These are phyloP conservation scores for Geotrichum klebahnii DNA, from an alignment of 1,139 yeast genomes.

Conservation along the genomic window DNA sequence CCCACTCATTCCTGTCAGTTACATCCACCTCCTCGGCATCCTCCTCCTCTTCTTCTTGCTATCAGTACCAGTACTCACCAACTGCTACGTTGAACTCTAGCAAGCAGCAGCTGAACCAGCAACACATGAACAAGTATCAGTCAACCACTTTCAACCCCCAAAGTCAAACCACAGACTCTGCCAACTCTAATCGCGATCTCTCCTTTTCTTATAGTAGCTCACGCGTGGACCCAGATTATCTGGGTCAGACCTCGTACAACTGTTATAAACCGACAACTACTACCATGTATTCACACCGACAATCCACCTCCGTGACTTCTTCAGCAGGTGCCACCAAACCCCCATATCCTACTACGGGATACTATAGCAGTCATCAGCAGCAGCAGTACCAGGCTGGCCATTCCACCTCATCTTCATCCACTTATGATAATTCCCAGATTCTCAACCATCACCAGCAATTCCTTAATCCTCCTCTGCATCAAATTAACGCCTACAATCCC, in stretches of 20 bases:
- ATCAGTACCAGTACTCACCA: not conserved
- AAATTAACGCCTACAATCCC: not conserved
- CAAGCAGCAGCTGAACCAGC: not conserved
- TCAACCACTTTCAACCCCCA: not conserved
- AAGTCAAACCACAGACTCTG: not conserved
- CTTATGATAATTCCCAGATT: conserved; percentile 13
- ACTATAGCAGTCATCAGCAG: too few relatives aligned
- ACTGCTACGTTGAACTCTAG: not conserved
- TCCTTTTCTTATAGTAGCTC: not conserved
- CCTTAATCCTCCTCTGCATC: too few relatives aligned
- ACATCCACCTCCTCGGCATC: conserved; percentile 2
- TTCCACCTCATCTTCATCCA: not conserved
- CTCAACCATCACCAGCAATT: conserved; percentile 15
- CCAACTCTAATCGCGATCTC: not conserved
- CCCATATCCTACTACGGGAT: too few relatives aligned
- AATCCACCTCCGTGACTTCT: not conserved
- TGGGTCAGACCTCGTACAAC: conserved; percentile 7
- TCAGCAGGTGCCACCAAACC: not conserved
- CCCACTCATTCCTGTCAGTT: not conserved
- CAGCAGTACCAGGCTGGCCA: not conserved
- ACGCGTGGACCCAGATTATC: not conserved
- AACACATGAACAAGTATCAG: not conserved
- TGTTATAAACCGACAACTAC: conserved; percentile 13
- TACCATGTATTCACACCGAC: conserved; percentile 5
- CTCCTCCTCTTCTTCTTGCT: not conserved